These are phyloP conservation scores for Polygonum aviculare DNA, from an alignment of 148 eudicot genomes.

Conservation along the genomic window DNA sequence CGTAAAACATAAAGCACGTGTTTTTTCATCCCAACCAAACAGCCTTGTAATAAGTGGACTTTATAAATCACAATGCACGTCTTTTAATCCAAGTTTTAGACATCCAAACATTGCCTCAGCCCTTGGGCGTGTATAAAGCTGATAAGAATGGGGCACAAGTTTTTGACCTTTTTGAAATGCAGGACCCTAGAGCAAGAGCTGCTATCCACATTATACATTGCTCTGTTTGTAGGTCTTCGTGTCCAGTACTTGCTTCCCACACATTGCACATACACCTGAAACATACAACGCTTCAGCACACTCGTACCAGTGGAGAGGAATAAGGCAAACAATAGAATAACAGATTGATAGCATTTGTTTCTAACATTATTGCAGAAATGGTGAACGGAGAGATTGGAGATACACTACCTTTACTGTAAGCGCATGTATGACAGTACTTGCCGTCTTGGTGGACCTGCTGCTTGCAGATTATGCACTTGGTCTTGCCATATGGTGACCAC, in stretches of 20 bases:
- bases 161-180: neutral
- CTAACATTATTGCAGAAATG: neutral
- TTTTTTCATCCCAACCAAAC: no score
- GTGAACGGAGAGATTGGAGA: neutral
- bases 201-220: constrained; percentile 49
- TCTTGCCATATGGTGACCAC: constrained; percentile 89
- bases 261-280: constrained; percentile 98
- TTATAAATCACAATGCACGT: neutral
- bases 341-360: neutral
- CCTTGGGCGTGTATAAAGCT: neutral
- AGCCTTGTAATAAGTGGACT: no score
- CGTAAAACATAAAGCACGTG: no score
- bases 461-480: constrained; percentile 88
- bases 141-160: neutral
- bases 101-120: neutral
- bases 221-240: constrained; percentile 93
- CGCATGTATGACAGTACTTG: constrained; percentile 93
- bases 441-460: constrained; percentile 98
- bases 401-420: constrained; percentile 71
- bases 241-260: constrained; percentile 96
- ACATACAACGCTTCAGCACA: constrained; percentile 14
- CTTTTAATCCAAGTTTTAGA: neutral
- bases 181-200: neutral
- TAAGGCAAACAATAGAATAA: neutral
- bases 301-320: neutral